Conservation (phyloP, 1,139 yeast species). For the Geotrichum reessii region DNA sequence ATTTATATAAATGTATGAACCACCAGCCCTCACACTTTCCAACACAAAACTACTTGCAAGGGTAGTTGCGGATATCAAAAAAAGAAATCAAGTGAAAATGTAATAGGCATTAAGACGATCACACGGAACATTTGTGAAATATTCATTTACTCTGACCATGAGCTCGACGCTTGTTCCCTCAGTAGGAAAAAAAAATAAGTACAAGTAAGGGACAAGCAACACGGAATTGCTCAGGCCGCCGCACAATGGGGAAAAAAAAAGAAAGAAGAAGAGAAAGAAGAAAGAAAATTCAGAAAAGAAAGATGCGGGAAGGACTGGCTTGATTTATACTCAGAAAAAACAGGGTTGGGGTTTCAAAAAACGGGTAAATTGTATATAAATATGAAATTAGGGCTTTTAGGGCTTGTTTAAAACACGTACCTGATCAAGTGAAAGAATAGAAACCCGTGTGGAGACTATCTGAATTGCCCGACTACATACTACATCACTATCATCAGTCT, state of each 20-base stretch:
- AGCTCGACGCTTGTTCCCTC: conserved; percentile 55
- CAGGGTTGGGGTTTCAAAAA: neutral
- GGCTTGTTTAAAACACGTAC: neutral
- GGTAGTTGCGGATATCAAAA: conserved; percentile 31
- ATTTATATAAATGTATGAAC: conserved; percentile 45
- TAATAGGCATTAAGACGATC: conserved; percentile 60
- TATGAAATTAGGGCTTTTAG: neutral
- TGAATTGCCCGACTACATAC: neutral
- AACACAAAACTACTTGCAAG: conserved; percentile 36
- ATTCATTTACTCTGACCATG: conserved; percentile 51
- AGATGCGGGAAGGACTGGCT: neutral
- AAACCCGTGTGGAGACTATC: neutral
- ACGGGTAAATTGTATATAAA: neutral
- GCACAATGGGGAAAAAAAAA: conserved; percentile 44
- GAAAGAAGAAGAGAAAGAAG: conserved; percentile 1
- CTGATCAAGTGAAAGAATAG: neutral
- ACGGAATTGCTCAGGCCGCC: conserved; percentile 69
- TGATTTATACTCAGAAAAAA: neutral
- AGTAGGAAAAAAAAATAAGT: conserved; percentile 30
- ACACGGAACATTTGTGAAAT: conserved; percentile 31
- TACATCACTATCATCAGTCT: neutral
- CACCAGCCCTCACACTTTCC: conserved; percentile 53
- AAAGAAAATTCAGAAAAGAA: neutral
- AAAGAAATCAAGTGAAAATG: conserved; percentile 21
- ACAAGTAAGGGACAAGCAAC: conserved; percentile 48